Evolutionary conservation across 441 rosid genomes (phyloP).

Genomic region (Populus hybrid): DNA sequence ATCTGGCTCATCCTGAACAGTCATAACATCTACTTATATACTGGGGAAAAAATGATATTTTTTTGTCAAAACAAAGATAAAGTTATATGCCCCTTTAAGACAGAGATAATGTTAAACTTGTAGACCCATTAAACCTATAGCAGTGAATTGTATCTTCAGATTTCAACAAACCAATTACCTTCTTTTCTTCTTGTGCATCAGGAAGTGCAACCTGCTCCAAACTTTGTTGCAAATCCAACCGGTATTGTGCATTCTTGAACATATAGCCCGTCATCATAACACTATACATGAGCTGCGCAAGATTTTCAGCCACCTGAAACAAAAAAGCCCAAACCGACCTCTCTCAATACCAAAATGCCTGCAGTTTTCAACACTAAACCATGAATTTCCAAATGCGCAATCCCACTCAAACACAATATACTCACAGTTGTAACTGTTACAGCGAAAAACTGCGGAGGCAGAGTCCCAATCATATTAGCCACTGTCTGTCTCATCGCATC

Average conservation of each 20-base stretch:
- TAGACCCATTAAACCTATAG: not conserved
- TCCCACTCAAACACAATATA: conserved; percentile 11
- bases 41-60: not conserved
- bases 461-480: conserved; percentile 88
- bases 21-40: conserved; percentile 7
- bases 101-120: not conserved
- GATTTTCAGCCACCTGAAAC: conserved; percentile 92
- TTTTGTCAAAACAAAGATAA: not conserved
- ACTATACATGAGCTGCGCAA: conserved; percentile 95
- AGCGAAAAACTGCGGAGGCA: conserved; percentile 83
- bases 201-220: conserved; percentile 89
- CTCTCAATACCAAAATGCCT: not conserved
- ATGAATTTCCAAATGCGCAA: not conserved
- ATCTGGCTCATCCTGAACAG: conserved; percentile 53
- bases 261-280: conserved; percentile 98
- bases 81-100: not conserved
- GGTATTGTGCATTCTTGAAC: conserved; percentile 92
- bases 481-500: conserved; percentile 96
- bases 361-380: not conserved
- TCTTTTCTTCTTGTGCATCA: conserved; percentile 62
- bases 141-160: not conserved
- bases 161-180: conserved; percentile 2
- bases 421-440: conserved; percentile 86
- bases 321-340: conserved; percentile 13
- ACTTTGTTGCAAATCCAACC: conserved; percentile 88